These are phyloP conservation scores for Echium plantagineum DNA, from an alignment of 257 asterid species.

Conservation along the genomic window DNA sequence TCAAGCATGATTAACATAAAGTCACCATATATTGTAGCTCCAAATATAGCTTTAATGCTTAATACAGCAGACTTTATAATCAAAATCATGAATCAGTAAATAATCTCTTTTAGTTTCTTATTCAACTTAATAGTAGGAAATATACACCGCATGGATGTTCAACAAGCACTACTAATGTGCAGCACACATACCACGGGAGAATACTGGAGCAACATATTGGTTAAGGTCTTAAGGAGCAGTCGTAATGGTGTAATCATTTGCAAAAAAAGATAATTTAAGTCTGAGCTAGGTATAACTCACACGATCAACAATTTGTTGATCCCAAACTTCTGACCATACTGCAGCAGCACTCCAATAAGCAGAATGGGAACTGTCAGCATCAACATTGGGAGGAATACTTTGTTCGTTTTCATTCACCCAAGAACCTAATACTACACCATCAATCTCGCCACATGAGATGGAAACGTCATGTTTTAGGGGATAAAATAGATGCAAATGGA, in stretches of 20 bases:
- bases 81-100: not conserved
- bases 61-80: not conserved
- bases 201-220: not conserved
- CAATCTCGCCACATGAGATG: slow-evolving; percentile 80
- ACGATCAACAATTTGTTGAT: slow-evolving; percentile 77
- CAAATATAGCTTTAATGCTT: not conserved
- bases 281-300: slow-evolving; percentile 36
- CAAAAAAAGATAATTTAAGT: slow-evolving; percentile 5
- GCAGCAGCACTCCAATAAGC: slow-evolving; percentile 96
- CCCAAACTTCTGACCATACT: slow-evolving; percentile 96
- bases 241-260: not conserved
- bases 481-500: slow-evolving; percentile 40
- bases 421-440: slow-evolving; percentile 87
- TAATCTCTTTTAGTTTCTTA: not conserved
- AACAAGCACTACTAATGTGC: not conserved
- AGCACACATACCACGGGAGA: not conserved
- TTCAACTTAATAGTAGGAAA: not conserved
- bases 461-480: slow-evolving; percentile 35
- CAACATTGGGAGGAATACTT: slow-evolving; percentile 46
- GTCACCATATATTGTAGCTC: not conserved
- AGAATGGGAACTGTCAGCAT: slow-evolving; percentile 58
- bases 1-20: not conserved
- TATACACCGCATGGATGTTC: not conserved
- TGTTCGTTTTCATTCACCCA: slow-evolving; percentile 58
- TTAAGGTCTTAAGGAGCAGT: not conserved